A percentile compares a stretch with the other conserved stretches of the same genome.
phyloP scores from a whole-genome alignment of 192 early-diverging fungal species.

The Oehlia diaphana region DNA sequence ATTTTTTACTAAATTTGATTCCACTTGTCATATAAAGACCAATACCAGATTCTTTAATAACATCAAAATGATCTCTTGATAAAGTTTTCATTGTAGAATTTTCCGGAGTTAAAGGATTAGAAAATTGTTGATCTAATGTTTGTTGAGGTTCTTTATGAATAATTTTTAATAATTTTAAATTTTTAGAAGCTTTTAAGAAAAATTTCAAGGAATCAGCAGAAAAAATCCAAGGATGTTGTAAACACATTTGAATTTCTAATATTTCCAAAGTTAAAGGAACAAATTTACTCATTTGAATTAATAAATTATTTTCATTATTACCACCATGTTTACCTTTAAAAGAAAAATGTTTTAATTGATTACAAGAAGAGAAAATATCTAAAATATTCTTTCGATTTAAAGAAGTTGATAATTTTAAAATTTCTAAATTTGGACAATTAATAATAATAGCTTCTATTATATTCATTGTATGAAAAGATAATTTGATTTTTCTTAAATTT shows the following conservation, averaged over 20 bases:
- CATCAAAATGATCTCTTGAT: neutral
- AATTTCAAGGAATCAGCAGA: neutral
- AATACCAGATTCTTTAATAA: neutral
- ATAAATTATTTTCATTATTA: neutral
- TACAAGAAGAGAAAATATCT: neutral
- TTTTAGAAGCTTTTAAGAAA: neutral
- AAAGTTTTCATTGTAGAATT: neutral
- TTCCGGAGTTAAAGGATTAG: neutral
- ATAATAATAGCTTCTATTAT: neutral
- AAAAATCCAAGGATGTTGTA: neutral
- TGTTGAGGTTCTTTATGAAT: neutral
- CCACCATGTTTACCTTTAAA: neutral
- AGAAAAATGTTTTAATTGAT: neutral
- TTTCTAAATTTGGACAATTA: neutral
- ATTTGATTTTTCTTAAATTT: neutral
- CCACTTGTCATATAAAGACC: neutral
- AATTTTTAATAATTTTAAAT: neutral
- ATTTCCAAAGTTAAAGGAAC: neutral
- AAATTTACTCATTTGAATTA: neutral
- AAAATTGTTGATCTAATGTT: neutral
- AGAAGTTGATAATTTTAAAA: neutral
- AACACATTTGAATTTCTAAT: neutral
- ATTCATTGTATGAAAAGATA: neutral
- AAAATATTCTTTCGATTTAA: neutral
- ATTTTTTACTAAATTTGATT: neutral